A percentile compares a stretch with the other conserved stretches of the same genome.
Conservation (phyloP, 2,329 filamentous ascomycete genomes). For the Calonectria hongkongensis region DNA sequence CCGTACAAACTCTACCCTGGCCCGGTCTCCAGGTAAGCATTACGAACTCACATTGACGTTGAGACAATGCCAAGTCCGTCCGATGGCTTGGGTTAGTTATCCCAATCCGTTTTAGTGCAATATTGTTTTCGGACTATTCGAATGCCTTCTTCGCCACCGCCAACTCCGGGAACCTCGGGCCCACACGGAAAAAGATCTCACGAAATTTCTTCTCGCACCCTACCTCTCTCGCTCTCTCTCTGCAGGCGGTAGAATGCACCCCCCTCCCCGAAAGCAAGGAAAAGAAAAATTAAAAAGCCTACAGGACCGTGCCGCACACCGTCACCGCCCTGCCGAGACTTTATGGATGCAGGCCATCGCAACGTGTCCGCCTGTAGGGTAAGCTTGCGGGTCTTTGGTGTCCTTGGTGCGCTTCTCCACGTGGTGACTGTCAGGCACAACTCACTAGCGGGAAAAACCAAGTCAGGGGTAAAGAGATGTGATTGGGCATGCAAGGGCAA, state of each 20-base stretch:
- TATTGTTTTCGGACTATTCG: not conserved
- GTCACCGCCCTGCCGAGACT: constrained; percentile 15
- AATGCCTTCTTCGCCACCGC: not conserved
- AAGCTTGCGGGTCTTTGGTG: constrained; percentile 14
- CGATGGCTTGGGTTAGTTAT: not conserved
- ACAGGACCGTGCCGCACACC: constrained; percentile 4
- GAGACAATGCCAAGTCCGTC: not conserved
- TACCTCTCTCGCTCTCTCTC: not conserved
- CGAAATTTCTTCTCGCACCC: not conserved
- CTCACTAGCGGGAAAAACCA: constrained; percentile 34
- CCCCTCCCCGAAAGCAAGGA: not conserved
- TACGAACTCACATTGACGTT: not conserved
- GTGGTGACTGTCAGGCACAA: constrained; percentile 49
- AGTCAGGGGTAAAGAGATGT: constrained; percentile 40
- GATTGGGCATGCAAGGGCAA: constrained; percentile 40
- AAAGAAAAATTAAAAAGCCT: not conserved
- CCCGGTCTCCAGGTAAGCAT: not conserved
- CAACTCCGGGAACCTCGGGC: constrained; percentile 5
- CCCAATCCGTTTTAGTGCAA: not conserved
- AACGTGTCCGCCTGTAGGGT: constrained; percentile 31
- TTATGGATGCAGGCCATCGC: constrained; percentile 6
- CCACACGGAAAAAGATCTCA: not conserved
- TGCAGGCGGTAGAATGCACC: not conserved
- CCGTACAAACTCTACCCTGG: no score
- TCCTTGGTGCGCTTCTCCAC: constrained; percentile 42